Conservation (phyloP, 2,329 filamentous ascomycete species). For the Beauveria pseudobassiana region DNA sequence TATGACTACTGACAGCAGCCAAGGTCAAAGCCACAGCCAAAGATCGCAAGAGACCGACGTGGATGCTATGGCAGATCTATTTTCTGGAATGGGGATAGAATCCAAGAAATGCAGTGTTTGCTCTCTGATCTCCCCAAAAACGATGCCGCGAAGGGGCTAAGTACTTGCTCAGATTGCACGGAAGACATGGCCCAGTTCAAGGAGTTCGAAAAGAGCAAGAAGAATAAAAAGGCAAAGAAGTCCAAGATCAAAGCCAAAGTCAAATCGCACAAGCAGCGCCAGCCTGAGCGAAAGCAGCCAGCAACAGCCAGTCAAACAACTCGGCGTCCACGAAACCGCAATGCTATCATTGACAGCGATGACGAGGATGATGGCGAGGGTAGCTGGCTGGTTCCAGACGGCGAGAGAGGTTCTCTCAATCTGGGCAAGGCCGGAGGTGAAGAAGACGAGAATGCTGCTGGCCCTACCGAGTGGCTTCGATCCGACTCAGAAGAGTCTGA, state of each 20-base stretch:
- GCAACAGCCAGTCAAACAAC: conserved; percentile 16
- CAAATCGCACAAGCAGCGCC: conserved; percentile 7
- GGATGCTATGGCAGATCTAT: conserved; percentile 77
- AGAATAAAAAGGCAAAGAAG: conserved; percentile 29
- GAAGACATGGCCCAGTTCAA: conserved; percentile 61
- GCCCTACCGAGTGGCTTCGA: conserved; percentile 71
- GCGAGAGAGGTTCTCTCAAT: conserved; percentile 51
- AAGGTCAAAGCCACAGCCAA: conserved; percentile 38
- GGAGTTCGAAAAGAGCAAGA: conserved; percentile 29
- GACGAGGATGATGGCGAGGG: conserved; percentile 64
- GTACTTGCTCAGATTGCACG: conserved; percentile 65
- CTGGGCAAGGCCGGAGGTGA: conserved; percentile 73
- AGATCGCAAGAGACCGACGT: conserved; percentile 56
- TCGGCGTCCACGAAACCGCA: conserved; percentile 40
- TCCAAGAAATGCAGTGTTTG: conserved; percentile 79
- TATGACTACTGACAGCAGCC: conserved; percentile 53
- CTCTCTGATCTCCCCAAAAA: conserved; percentile 55
- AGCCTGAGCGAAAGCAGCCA: conserved; percentile 12
- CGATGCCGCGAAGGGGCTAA: conserved; percentile 31
- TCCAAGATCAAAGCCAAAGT: conserved; percentile 18
- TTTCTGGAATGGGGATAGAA: conserved; percentile 74
- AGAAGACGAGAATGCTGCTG: conserved; percentile 84
- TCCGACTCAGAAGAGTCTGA: conserved; percentile 57
- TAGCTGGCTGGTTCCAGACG: conserved; percentile 71
- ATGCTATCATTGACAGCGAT: conserved; percentile 58